A percentile compares a stretch with the other conserved stretches of the same genome.
Conservation (phyloP, 306 rosid genomes). For the Fragaria iinumae region DNA sequence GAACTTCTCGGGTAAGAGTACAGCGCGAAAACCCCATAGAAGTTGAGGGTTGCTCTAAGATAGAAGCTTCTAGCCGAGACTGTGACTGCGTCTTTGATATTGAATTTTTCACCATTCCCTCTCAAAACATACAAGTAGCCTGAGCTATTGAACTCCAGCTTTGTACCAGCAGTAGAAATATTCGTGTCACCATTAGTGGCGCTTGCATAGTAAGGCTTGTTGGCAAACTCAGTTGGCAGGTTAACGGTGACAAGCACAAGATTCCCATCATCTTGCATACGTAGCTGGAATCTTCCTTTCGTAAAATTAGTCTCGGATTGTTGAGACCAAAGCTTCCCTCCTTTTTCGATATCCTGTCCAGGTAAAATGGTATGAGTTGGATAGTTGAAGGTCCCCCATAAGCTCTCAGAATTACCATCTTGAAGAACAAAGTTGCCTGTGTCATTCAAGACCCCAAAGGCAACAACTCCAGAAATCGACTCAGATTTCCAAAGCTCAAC, state of each 20-base stretch:
- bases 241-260: conserved; percentile 28
- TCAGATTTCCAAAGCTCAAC: conserved; percentile 11
- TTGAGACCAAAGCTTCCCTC: conserved; percentile 20
- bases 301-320: conserved; percentile 31
- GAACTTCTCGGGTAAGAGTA: conserved; percentile 34
- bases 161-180: conserved; percentile 23
- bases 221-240: conserved; percentile 23
- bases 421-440: conserved; percentile 27
- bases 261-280: conserved; percentile 37
- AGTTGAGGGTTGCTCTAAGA: conserved; percentile 43
- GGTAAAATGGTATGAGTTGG: conserved; percentile 60
- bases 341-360: conserved; percentile 29
- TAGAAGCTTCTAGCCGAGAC: conserved; percentile 16
- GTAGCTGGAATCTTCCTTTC: conserved; percentile 40
- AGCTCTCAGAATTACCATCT: not conserved
- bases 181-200: not conserved
- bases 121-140: conserved; percentile 36
- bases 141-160: conserved; percentile 34
- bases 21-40: conserved; percentile 45
- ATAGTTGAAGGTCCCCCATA: conserved; percentile 45
- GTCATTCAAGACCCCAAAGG: conserved; percentile 1
- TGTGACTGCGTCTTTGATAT: not conserved
- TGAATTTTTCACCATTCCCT: conserved; percentile 20
- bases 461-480: not conserved
- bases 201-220: not conserved